Base-by-base conservation (phyloP, 140 eudicot species). In the Senecio squalidus region DNA sequence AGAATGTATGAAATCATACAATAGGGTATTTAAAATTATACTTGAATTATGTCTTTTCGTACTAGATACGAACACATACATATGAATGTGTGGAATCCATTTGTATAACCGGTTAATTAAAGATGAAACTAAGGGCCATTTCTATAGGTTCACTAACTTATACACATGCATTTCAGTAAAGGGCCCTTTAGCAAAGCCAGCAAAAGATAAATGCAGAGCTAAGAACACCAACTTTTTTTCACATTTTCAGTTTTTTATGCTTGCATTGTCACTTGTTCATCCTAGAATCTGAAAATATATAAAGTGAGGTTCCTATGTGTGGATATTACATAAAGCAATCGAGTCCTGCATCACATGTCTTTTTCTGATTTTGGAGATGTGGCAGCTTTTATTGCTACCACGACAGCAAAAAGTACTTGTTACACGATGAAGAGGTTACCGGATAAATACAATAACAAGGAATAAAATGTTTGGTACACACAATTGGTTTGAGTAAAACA, bases 91-190 rank as follows among this genome's bases (percentile, higher is more conserved):
- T 40, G 55, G 69, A 47, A 60, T 74, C 48, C 44, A 55, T 53
- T 29, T 60, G 49, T 49, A 67, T 60, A 53, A 53, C 61, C 17
- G 71, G 62, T n/a, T n/a, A n/a, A n/a, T 75, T 38, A 33, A 61
- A 68, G 66, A 45, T 22, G 68, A 43, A 60, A 34, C 64, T 24
- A 73, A 73, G 63, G 50, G 74, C 51, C 78, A 50, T 22, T 66
- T 66, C 15, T 41, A 51, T 73, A 49, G 78, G 78, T 21, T 66
- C 69, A 11, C 52, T 36, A 21, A 45, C 60, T 55, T 63, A 44
- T 48, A 48, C 44, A n/a, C n/a, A n/a, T n/a, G n/a, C 7, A 48
- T 25, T 36, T 29, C n/a, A n/a, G n/a, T n/a, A n/a, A n/a, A 9
- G 23, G 57, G 4, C 17, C n/a, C 41, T 62, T 53, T 45, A 34